phyloP scores from a whole-genome alignment of 495 filamentous ascomycete species.

The Aspergillus taichungensis region DNA sequence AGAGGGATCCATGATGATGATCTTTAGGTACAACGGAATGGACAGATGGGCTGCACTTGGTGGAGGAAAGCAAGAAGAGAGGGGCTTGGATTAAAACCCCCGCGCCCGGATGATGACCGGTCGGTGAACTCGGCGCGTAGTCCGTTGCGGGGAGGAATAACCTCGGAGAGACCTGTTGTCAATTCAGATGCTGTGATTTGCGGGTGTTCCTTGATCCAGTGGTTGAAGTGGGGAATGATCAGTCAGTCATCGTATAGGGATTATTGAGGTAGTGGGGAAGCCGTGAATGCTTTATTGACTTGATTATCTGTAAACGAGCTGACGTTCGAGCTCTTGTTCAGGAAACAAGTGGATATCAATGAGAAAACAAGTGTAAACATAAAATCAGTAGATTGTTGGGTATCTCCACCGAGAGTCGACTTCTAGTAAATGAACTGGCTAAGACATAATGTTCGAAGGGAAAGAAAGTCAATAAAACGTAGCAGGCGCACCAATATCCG shows the following conservation, averaged over 20 bases:
- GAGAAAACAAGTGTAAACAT: too few species aligned
- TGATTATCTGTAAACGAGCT: neutral
- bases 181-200: conserved; percentile 6
- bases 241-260: neutral
- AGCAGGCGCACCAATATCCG: neutral
- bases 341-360: neutral
- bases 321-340: too few species aligned
- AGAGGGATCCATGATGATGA: conserved; percentile 19
- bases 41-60: neutral
- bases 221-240: conserved; percentile 2
- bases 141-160: conserved; percentile 17
- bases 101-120: too few species aligned
- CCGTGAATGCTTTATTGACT: conserved; percentile 10
- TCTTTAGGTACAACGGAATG: too few species aligned
- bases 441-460: neutral
- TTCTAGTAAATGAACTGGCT: neutral
- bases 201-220: neutral
- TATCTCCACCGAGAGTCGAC: neutral
- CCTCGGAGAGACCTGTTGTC: neutral
- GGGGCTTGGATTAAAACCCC: neutral
- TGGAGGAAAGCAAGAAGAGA: neutral
- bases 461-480: neutral
- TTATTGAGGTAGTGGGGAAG: conserved; percentile 18
- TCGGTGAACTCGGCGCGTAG: conserved; percentile 7
- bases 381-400: neutral